Conservation (phyloP, 140 eudicot species). For the Erigeron philadelphicus region DNA sequence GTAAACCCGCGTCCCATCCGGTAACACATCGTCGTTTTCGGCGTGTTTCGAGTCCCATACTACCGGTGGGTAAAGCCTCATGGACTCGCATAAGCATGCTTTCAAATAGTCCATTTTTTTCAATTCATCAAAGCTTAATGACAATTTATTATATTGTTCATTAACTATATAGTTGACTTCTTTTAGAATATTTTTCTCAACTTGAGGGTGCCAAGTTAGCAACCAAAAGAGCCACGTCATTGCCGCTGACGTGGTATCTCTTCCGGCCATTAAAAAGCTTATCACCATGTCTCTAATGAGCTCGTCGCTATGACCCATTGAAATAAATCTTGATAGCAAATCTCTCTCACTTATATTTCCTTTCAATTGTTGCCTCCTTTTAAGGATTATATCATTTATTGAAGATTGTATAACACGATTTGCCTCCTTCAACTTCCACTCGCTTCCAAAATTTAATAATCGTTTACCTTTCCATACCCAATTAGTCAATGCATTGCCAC, state of each 20-base stretch:
- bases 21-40: constrained; percentile 44
- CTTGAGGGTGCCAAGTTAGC: constrained; percentile 34
- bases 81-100: constrained; percentile 68
- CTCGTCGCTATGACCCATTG: constrained; percentile 40
- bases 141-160: neutral
- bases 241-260: constrained; percentile 73
- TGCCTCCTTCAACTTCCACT: constrained; percentile 39
- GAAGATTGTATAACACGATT: constrained; percentile 30
- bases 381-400: constrained; percentile 25
- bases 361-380: constrained; percentile 14
- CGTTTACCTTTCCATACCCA: constrained; percentile 52
- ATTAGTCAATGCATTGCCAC: constrained; percentile 34
- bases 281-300: constrained; percentile 57
- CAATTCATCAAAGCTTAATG: constrained; percentile 32
- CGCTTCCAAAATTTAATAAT: constrained; percentile 44
- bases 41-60: constrained; percentile 86
- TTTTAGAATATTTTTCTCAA: constrained; percentile 20
- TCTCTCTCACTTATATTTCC: constrained; percentile 14
- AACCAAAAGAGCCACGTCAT: constrained; percentile 72
- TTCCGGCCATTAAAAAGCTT: constrained; percentile 68
- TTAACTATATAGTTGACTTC: constrained; percentile 19
- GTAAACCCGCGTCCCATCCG: constrained; percentile 59
- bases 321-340: constrained; percentile 44
- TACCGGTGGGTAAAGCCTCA: constrained; percentile 84
- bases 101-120: constrained; percentile 44